A percentile compares a stretch with the other conserved stretches of the same genome.
Evolutionary conservation across 139 green algal species (phyloP).

Genomic region (Haematococcus lacustris): DNA sequence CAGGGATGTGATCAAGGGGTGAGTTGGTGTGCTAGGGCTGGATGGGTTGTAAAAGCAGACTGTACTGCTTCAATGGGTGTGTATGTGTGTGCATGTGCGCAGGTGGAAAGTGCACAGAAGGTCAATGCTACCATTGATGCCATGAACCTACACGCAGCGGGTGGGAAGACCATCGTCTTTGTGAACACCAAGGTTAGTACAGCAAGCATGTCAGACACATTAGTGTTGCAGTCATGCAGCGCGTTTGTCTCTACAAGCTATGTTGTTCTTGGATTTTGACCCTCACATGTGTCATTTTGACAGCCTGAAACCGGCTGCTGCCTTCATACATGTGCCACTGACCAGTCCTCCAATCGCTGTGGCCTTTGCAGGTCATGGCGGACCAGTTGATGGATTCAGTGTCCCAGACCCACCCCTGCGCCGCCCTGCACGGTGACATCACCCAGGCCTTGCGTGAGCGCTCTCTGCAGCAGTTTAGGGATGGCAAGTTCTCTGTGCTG

Average conservation of each 20-base stretch:
- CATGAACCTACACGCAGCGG: slow-evolving; percentile 70
- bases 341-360: too few relatives aligned
- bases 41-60: too few relatives aligned
- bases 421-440: slow-evolving; percentile 92
- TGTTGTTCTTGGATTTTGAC: too few relatives aligned
- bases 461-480: slow-evolving; percentile 16
- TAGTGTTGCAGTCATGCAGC: too few relatives aligned
- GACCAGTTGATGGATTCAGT: slow-evolving; percentile 77
- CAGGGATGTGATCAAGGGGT: too few relatives aligned
- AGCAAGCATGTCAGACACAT: too few relatives aligned
- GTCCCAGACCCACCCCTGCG: slow-evolving; percentile 34
- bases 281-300: too few relatives aligned
- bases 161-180: slow-evolving; percentile 92
- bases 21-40: too few relatives aligned
- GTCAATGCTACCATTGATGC: slow-evolving; percentile 74
- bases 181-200: slow-evolving; percentile 87
- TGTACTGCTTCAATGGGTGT: too few relatives aligned
- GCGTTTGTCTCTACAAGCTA: too few relatives aligned
- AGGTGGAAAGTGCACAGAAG: slow-evolving; percentile 39
- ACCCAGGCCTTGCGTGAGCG: slow-evolving; percentile 66
- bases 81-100: slow-evolving; percentile 62
- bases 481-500: slow-evolving; percentile 55
- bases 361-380: slow-evolving; percentile 18
- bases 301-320: too few relatives aligned
- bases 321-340: too few relatives aligned